Percentiles rank a stretch among this genome's conserved stretches.
These are phyloP conservation scores for Cryptococcus sp. DNA, from an alignment of 1,284 basidiomycete species.

Conservation along the genomic window DNA sequence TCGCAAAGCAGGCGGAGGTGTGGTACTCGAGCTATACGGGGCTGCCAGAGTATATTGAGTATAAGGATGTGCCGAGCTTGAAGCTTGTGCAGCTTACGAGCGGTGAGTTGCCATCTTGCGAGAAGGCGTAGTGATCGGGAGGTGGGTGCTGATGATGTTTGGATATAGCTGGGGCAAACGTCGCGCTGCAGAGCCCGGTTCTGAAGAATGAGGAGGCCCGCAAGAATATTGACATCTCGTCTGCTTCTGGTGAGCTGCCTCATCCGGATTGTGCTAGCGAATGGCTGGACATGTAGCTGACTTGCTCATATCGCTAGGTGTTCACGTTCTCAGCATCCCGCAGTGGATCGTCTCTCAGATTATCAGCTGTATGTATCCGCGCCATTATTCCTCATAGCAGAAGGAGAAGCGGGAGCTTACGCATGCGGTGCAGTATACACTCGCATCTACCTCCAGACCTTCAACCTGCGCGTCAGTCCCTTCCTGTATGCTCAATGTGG, in stretches of 20 bases:
- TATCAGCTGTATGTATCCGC: slow-evolving; percentile 26
- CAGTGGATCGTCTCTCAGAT: slow-evolving; percentile 40
- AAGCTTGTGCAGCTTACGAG: slow-evolving; percentile 39
- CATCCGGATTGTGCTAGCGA: background rate
- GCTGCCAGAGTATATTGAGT: slow-evolving; percentile 21
- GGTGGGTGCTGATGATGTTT: no score
- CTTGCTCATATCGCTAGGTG: slow-evolving; percentile 21
- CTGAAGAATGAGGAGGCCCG: slow-evolving; percentile 22
- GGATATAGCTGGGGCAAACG: slow-evolving; percentile 37
- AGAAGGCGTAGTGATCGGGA: background rate
- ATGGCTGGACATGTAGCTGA: background rate
- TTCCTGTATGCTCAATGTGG: no score
- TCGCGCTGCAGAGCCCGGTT: slow-evolving; percentile 24
- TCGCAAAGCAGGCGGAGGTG: slow-evolving; percentile 27
- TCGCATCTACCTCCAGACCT: slow-evolving; percentile 10
- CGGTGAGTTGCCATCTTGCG: slow-evolving; percentile 22
- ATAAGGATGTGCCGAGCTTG: slow-evolving; percentile 24
- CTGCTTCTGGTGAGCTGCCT: slow-evolving; percentile 26
- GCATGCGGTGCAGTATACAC: slow-evolving; percentile 4
- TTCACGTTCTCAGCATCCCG: slow-evolving; percentile 44
- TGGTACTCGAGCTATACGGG: slow-evolving; percentile 29
- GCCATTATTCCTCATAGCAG: background rate
- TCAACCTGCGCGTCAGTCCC: slow-evolving; percentile 11
- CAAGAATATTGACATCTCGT: slow-evolving; percentile 34
- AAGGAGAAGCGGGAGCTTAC: background rate